Conservation (phyloP, 768 basidiomycete genomes). For the Mrakia blollopis region DNA sequence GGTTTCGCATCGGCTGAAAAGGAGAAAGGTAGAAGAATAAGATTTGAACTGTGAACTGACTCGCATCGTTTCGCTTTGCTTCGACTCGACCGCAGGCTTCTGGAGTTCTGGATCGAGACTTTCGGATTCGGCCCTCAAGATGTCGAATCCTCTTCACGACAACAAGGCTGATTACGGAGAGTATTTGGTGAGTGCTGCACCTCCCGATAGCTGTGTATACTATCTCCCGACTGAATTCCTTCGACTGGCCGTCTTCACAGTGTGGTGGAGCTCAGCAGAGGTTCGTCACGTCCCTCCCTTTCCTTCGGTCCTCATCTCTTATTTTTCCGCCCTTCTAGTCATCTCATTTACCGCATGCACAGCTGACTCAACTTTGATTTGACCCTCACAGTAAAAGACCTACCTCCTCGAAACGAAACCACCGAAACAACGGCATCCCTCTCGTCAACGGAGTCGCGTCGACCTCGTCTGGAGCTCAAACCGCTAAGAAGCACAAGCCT, state of each 20-base stretch:
- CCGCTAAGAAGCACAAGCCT: constrained; percentile 7
- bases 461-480: constrained; percentile 3
- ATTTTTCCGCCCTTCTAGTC: neutral
- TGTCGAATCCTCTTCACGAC: neutral
- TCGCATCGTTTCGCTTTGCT: no score
- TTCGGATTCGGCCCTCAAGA: neutral
- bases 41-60: no score
- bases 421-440: neutral
- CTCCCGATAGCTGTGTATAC: neutral
- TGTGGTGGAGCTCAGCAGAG: constrained; percentile 18
- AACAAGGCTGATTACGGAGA: constrained; percentile 4
- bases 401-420: neutral
- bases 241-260: neutral
- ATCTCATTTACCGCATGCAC: no score
- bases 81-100: neutral
- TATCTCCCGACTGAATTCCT: neutral
- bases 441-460: constrained; percentile 7
- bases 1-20: no score
- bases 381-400: neutral
- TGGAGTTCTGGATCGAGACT: constrained; percentile 2
- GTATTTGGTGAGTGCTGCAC: neutral
- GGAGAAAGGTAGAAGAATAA: neutral
- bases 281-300: neutral
- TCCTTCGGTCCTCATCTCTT: neutral
- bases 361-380: neutral